These are phyloP conservation scores for Chloromonas sp. DNA, from an alignment of 163 green algal genomes.

Conservation along the genomic window DNA sequence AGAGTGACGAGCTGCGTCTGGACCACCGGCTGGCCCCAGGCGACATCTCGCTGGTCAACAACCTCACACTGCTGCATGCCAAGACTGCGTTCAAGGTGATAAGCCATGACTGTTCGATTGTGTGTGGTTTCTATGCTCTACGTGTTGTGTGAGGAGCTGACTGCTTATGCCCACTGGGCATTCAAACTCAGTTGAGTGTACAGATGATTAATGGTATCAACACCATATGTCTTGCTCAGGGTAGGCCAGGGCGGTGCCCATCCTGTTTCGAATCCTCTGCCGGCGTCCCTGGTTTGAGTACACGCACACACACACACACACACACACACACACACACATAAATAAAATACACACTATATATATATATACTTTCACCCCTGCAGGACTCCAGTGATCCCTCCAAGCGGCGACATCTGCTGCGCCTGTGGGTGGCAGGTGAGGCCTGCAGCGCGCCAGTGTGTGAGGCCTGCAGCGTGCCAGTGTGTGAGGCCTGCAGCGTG, in stretches of 20 bases:
- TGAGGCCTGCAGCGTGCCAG: too few relatives aligned
- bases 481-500: too few relatives aligned
- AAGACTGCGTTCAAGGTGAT: slow-evolving; percentile 14
- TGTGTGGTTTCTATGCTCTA: neutral
- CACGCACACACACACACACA: neutral
- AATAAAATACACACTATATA: too few relatives aligned
- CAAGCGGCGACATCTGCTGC: slow-evolving; percentile 63
- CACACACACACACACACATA: too few relatives aligned
- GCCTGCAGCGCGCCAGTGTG: too few relatives aligned
- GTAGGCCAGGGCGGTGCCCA: too few relatives aligned
- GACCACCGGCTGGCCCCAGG: slow-evolving; percentile 61
- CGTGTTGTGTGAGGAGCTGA: neutral
- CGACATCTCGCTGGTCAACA: slow-evolving; percentile 75
- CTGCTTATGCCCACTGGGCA: slow-evolving; percentile 13
- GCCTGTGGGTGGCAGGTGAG: slow-evolving; percentile 57
- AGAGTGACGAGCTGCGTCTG: slow-evolving; percentile 45
- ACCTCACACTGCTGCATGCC: slow-evolving; percentile 62
- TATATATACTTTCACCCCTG: too few relatives aligned
- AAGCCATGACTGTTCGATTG: neutral
- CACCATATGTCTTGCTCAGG: too few relatives aligned
- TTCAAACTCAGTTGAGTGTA: slow-evolving; percentile 44
- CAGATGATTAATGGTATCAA: slow-evolving; percentile 6
- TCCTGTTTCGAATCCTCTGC: neutral
- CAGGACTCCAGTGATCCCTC: slow-evolving; percentile 10
- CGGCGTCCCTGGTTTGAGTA: neutral